Base-by-base conservation (phyloP, 805 yeast genomes). In the Maudiozyma pseudohumilis region DNA sequence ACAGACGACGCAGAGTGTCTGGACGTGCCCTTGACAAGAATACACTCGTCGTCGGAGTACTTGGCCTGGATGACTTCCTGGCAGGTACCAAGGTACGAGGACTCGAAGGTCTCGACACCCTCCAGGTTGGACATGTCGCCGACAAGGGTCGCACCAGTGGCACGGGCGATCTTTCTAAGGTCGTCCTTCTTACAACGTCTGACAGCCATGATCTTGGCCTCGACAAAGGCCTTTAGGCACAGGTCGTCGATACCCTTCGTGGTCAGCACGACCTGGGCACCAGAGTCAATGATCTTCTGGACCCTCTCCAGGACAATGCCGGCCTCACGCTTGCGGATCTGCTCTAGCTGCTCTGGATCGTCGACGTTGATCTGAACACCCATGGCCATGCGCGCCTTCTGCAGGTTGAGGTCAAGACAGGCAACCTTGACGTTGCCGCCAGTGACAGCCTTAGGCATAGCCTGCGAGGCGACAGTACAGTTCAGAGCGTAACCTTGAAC, bases 141-240 rank as follows among this genome's bases (percentile, higher is more conserved):
- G 35, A 94, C 70, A 53, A 92, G 67, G 4, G 95, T 84, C 28
- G 96, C 99, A 42, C 99, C 99, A 1, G 97, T 87, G 32, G 98
- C 97, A 55, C 95, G 75, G 6, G 98, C 97, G 49, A 92, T 89
- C 68, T 98, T 79, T 59, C 95, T 77, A 52, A 92, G 71, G 63
- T 92, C 99, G 64, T 92, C 98, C 59, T 86, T 87, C 64, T 86
- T 86, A 70, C 96, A 87, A 51, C 99, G 77, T 68, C 99, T 81
- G 34, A 92, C 96, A 17, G 92, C 96, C 86, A 87, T 84, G 32
- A 85, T 87, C 26, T 86, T 85, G 32, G 84, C 80, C 63, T 87
- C 96, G 35, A 87, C 88, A 61, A 87, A 87, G 59, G 81, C 86
- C 64, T 87, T 87, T 54, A 87, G 68, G 57, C 95, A 85, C 61